These are phyloP conservation scores for Wickerhamomyces bisporus DNA, from an alignment of 805 yeast genomes.

Conservation along the genomic window DNA sequence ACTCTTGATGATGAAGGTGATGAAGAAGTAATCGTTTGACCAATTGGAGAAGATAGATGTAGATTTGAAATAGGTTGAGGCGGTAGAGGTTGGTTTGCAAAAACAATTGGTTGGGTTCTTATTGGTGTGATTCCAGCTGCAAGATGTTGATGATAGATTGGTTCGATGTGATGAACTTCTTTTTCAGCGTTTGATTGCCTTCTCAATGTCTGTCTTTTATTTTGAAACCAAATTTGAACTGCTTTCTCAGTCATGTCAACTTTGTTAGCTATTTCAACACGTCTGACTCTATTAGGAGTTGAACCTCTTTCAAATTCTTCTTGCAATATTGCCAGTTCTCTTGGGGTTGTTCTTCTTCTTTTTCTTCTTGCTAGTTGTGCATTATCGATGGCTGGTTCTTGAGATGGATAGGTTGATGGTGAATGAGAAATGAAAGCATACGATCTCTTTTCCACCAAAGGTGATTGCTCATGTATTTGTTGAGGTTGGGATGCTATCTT, in stretches of 20 bases:
- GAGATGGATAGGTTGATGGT: slow-evolving; percentile 78
- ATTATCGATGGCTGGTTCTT: slow-evolving; percentile 82
- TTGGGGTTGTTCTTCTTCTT: slow-evolving; percentile 90
- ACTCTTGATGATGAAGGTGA: not conserved
- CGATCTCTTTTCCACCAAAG: slow-evolving; percentile 28
- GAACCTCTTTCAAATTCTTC: slow-evolving; percentile 69
- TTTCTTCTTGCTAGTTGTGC: slow-evolving; percentile 92
- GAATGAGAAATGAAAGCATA: slow-evolving; percentile 94
- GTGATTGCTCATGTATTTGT: slow-evolving; percentile 10
- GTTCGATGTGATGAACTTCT: slow-evolving; percentile 25
- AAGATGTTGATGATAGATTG: slow-evolving; percentile 10
- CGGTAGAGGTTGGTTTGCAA: slow-evolving; percentile 1
- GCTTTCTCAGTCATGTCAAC: slow-evolving; percentile 97
- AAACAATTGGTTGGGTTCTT: slow-evolving; percentile 5
- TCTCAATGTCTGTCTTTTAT: slow-evolving; percentile 79
- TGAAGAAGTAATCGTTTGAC: not conserved
- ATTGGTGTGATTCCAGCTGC: slow-evolving; percentile 6
- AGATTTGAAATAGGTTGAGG: slow-evolving; percentile 3
- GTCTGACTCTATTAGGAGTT: slow-evolving; percentile 74
- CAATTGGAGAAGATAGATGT: not conserved
- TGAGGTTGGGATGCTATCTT: not conserved
- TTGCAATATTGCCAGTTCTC: slow-evolving; percentile 77
- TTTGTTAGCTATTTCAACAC: slow-evolving; percentile 71
- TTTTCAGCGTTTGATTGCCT: slow-evolving; percentile 34
- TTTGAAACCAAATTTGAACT: slow-evolving; percentile 98